Conservation (phyloP, 768 basidiomycete genomes). For the Suillus americanus region DNA sequence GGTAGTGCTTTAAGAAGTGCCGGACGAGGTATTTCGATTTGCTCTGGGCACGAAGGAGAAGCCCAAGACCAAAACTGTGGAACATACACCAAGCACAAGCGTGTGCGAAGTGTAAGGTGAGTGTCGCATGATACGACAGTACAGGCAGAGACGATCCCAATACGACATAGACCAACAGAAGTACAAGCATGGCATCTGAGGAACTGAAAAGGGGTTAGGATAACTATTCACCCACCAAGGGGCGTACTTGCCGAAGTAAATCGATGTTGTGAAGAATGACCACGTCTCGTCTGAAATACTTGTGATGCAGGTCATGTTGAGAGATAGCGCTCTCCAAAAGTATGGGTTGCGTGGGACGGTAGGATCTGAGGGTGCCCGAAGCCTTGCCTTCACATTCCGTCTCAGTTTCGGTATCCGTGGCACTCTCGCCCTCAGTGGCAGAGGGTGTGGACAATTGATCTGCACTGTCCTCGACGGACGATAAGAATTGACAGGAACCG, state of each 20-base stretch:
- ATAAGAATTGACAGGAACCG: constrained; percentile 11
- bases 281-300: constrained; percentile 88
- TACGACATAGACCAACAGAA: constrained; percentile 71
- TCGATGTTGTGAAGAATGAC: constrained; percentile 83
- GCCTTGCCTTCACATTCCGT: constrained; percentile 59
- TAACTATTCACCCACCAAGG: background rate
- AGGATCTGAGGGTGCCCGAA: background rate
- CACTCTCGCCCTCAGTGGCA: constrained; percentile 70
- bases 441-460: constrained; percentile 54
- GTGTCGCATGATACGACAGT: constrained; percentile 45
- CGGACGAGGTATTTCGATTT: constrained; percentile 86
- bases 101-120: constrained; percentile 78
- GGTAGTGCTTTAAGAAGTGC: constrained; percentile 94
- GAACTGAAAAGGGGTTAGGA: constrained; percentile 48
- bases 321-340: constrained; percentile 44
- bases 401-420: constrained; percentile 69
- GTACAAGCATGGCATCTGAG: constrained; percentile 77
- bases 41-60: constrained; percentile 82
- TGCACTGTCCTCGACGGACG: constrained; percentile 21
- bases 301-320: constrained; percentile 86
- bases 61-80: constrained; percentile 86
- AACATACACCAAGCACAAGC: constrained; percentile 84
- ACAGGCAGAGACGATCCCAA: constrained; percentile 58
- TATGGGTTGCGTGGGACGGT: constrained; percentile 2
- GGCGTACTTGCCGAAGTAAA: constrained; percentile 64